These are phyloP conservation scores for Melastoma candidum DNA, from an alignment of 441 rosid species.

Conservation along the genomic window DNA sequence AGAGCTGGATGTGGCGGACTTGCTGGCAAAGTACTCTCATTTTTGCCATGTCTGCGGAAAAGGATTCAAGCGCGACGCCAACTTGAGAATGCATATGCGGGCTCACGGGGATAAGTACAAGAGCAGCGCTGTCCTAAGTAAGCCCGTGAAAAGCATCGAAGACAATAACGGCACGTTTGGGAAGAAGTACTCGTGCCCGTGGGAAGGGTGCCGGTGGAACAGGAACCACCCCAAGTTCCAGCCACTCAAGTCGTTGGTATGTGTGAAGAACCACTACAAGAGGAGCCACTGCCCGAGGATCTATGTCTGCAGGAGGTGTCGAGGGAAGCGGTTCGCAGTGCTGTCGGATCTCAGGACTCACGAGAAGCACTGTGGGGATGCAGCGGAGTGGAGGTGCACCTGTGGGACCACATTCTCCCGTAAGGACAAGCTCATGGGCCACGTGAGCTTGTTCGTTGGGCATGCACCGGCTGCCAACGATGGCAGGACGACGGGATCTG, in stretches of 20 bases:
- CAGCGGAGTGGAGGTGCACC: conserved; percentile 62
- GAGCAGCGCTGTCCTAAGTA: conserved; percentile 50
- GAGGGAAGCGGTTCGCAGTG: conserved; percentile 70
- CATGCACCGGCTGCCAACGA: conserved; percentile 33
- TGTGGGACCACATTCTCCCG: conserved; percentile 84
- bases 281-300: conserved; percentile 87
- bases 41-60: conserved; percentile 73
- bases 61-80: conserved; percentile 87
- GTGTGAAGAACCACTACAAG: conserved; percentile 90
- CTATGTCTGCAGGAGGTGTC: conserved; percentile 76
- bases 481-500: no score
- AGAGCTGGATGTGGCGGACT: conserved; percentile 45
- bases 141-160: conserved; percentile 28
- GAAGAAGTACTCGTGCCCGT: conserved; percentile 67
- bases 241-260: conserved; percentile 76
- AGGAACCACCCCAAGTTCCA: conserved; percentile 67
- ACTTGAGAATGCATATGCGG: conserved; percentile 94
- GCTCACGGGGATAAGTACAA: conserved; percentile 92
- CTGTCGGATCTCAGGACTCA: conserved; percentile 82
- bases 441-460: conserved; percentile 63
- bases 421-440: conserved; percentile 79
- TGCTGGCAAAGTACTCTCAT: conserved; percentile 79
- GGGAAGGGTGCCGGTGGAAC: conserved; percentile 84
- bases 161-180: background rate
- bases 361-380: conserved; percentile 83